A percentile compares a stretch with the other conserved stretches of the same genome.
Conservation (phyloP, 1,284 basidiomycete species). For the Puccinia triticina region DNA sequence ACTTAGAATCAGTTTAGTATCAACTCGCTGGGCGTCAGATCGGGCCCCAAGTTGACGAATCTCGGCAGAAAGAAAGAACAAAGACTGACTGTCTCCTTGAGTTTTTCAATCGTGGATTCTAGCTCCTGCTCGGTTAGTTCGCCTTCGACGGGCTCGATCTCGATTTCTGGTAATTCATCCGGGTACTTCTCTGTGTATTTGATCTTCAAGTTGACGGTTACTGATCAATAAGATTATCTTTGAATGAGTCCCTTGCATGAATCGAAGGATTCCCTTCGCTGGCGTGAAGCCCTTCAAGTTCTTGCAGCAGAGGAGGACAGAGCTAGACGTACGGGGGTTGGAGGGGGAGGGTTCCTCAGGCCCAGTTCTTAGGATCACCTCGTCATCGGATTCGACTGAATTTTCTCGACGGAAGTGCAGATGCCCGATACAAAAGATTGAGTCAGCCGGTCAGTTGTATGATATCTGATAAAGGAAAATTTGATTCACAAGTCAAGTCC, state of each 20-base stretch:
- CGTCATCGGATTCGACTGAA: conserved; percentile 26
- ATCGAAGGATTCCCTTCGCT: neutral
- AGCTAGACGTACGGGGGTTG: conserved; percentile 25
- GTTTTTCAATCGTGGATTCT: conserved; percentile 20
- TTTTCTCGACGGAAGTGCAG: neutral
- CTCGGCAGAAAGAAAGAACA: neutral
- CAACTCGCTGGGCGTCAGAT: neutral
- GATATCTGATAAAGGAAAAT: no score
- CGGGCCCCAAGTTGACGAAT: neutral
- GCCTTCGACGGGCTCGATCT: conserved; percentile 18
- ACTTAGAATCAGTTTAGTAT: neutral
- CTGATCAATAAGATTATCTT: neutral
- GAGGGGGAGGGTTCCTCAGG: conserved; percentile 37
- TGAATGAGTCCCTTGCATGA: no score
- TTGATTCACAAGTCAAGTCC: conserved; percentile 24
- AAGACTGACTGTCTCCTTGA: conserved; percentile 29
- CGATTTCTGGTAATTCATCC: conserved; percentile 35
- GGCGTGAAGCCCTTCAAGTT: neutral
- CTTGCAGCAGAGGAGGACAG: no score
- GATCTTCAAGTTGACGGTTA: conserved; percentile 37
- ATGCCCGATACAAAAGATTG: neutral
- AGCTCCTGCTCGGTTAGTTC: conserved; percentile 19
- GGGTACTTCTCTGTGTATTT: conserved; percentile 35
- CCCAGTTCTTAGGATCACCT: conserved; percentile 20
- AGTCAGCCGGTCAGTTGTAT: neutral